Conservation (phyloP, 2,329 filamentous ascomycete species). For the Epichloe festucae region DNA sequence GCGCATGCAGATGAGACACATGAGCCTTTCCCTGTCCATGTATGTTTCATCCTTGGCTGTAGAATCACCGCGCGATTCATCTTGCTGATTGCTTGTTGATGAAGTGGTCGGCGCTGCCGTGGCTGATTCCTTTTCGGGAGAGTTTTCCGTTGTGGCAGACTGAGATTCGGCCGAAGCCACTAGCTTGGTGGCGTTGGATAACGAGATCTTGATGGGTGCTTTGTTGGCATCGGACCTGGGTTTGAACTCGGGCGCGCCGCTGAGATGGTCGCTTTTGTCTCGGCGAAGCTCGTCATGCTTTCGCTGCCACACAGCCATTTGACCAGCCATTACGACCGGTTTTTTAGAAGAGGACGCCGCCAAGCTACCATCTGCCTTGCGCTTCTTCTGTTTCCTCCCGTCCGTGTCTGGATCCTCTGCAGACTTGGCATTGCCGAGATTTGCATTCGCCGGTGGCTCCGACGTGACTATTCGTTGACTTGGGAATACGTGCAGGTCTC, state of each 20-base stretch:
- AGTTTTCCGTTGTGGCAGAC: background rate
- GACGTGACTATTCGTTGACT: slow-evolving; percentile 49
- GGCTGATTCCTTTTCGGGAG: background rate
- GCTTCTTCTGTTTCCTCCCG: slow-evolving; percentile 35
- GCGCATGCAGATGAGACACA: slow-evolving; percentile 33
- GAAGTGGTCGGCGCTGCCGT: background rate
- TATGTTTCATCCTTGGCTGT: slow-evolving; percentile 30
- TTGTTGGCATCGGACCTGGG: slow-evolving; percentile 4
- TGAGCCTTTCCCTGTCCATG: slow-evolving; percentile 39
- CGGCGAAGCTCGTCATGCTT: slow-evolving; percentile 29
- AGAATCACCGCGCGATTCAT: background rate
- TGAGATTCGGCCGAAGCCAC: background rate
- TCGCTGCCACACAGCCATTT: slow-evolving; percentile 32
- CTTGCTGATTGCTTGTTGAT: background rate
- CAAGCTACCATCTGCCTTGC: slow-evolving; percentile 33
- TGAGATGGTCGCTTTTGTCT: slow-evolving; percentile 1
- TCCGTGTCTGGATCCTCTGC: slow-evolving; percentile 16
- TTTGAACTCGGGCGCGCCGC: background rate
- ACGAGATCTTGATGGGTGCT: slow-evolving; percentile 19
- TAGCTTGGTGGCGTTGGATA: slow-evolving; percentile 10
- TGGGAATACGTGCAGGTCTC: slow-evolving; percentile 61
- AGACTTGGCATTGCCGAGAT: slow-evolving; percentile 11
- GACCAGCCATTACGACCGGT: slow-evolving; percentile 26
- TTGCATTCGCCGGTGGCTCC: slow-evolving; percentile 27
- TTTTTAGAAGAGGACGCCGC: slow-evolving; percentile 22